Evolutionary conservation across 2,329 filamentous ascomycete species (phyloP), one percentile per base, ranked within the genome.

Genomic region (Trichoderma sp.): DNA sequence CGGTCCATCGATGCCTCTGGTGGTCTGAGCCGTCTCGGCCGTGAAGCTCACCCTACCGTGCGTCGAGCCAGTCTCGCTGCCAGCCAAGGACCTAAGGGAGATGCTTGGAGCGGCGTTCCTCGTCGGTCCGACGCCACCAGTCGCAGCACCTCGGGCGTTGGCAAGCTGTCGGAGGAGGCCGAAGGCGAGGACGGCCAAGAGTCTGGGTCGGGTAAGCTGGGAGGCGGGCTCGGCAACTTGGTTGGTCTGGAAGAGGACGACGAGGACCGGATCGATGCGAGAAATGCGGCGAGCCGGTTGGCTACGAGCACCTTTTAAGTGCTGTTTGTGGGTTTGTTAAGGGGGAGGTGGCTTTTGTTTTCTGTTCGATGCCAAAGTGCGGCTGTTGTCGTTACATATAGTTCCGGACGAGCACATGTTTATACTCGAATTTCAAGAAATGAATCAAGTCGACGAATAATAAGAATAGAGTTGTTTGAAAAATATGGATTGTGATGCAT

Each of bases 81-180:
- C 56, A 95, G 92, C 74, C 95, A 99, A 80, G 95, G 95, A 0
- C 94, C 95, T 59, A 97, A 97, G 81, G 95, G 95, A n/a, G 95
- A 99, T 78, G 91, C 95, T 17, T 99, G 95, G 95, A 97, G 93
- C 74, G 95, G 95, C 68, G 93, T 97, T 32, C 92, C 94, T 39
- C 87, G 95, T 70, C 87, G 92, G 66, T 89, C 90, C 34, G 92
- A 97, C 73, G 90, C 89, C n/a, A 80, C 93, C 67, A 90, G 87
- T 75, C 86, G 93, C 73, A 94, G 90, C 71, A 15, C 52, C 6
- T 93, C 91, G 67, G 89, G 90, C 57, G 86, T 89, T 70, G 82
- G 86, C n/a, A 84, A 86, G 32, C 81, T 89, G 10, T 82, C 84
- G 15, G 90, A 92, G 73, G 90, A 89, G 69, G 86, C 82, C 75